Conservation (phyloP, 495 filamentous ascomycete genomes). For the Hypomontagnella submonticulosa region DNA sequence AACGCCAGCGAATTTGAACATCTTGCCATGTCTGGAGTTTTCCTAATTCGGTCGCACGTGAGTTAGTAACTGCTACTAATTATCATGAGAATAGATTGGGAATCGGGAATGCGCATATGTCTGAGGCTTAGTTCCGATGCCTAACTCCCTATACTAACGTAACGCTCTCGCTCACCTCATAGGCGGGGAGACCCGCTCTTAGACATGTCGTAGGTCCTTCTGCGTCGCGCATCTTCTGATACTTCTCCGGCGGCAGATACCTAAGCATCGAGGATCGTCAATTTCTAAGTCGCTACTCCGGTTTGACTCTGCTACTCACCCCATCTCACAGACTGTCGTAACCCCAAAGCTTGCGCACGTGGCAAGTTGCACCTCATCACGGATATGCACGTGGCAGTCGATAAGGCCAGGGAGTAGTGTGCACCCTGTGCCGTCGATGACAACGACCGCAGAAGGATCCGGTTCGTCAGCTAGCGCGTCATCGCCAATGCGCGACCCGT, state of each 20-base stretch:
- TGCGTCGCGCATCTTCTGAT: conserved; percentile 17
- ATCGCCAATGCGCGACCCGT: conserved; percentile 32
- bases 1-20: conserved; percentile 25
- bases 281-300: not conserved
- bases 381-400: conserved; percentile 69
- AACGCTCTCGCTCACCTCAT: conserved; percentile 28
- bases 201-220: conserved; percentile 32
- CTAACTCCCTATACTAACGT: not conserved
- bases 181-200: conserved; percentile 31
- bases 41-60: conserved; percentile 11
- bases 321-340: conserved; percentile 39
- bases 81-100: not conserved
- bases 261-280: conserved; percentile 13
- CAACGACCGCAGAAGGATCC: conserved; percentile 18
- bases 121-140: not conserved
- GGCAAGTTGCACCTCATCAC: conserved; percentile 52
- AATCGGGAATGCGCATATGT: not conserved
- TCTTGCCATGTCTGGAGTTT: conserved; percentile 31
- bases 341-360: conserved; percentile 34
- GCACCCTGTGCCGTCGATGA: conserved; percentile 56
- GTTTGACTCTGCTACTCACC: conserved; percentile 8
- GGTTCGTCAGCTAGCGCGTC: conserved; percentile 25
- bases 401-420: conserved; percentile 67
- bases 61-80: not conserved
- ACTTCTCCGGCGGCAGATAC: conserved; percentile 26